Percentiles rank a stretch among this genome's conserved stretches.
phyloP scores from a whole-genome alignment of 176 grass and related monocot genomes.

The Saccharum spontaneum region DNA sequence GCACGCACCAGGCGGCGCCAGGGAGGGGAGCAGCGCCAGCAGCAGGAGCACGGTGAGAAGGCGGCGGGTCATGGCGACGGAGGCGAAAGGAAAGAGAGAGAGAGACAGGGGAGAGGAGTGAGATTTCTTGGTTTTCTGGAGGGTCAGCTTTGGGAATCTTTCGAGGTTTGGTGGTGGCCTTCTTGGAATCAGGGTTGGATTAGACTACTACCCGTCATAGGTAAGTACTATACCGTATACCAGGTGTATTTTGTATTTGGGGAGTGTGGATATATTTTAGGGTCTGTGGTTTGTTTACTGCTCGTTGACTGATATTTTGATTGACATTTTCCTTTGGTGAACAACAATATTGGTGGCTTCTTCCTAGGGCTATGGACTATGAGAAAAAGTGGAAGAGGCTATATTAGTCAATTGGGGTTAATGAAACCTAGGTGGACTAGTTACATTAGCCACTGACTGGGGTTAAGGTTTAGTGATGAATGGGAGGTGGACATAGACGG shows the following conservation, averaged over 20 bases:
- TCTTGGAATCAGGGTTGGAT: not conserved
- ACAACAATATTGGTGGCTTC: not conserved
- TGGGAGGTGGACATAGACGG: not conserved
- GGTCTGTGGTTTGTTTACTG: not conserved
- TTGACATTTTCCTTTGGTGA: not conserved
- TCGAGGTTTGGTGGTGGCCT: not conserved
- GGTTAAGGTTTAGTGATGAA: not conserved
- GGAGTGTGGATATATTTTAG: not conserved
- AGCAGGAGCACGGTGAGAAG: slow-evolving; percentile 28
- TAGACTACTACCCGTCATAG: not conserved
- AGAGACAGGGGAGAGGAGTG: not conserved
- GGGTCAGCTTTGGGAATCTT: slow-evolving; percentile 22
- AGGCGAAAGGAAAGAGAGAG: not conserved
- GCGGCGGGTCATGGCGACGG: slow-evolving; percentile 44
- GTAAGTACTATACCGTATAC: not conserved
- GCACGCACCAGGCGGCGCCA: not conserved
- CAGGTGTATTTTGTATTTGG: not conserved
- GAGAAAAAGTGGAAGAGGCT: too few relatives aligned
- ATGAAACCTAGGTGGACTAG: not conserved
- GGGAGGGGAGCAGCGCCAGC: slow-evolving; percentile 5
- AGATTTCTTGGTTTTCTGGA: slow-evolving; percentile 39
- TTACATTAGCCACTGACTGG: not conserved
- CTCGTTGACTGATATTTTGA: not conserved
- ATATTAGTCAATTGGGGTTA: too few relatives aligned
- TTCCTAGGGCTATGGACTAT: not conserved